These are phyloP conservation scores for Yamadazyma atlantica DNA, from an alignment of 1,139 yeast genomes.

Conservation along the genomic window DNA sequence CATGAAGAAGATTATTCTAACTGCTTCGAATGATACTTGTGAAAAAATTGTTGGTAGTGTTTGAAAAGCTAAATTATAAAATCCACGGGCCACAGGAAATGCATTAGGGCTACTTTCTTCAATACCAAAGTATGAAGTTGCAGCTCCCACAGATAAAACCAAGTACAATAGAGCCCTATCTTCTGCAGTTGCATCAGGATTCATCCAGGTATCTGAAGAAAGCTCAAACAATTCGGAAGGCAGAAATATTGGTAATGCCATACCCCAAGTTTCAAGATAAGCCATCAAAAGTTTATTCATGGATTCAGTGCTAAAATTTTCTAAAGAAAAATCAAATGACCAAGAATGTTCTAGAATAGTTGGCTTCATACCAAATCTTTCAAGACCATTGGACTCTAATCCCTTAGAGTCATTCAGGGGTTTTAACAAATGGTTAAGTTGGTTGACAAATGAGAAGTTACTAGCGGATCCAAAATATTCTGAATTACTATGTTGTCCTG, in stretches of 20 bases:
- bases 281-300: slow-evolving; percentile 10
- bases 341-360: slow-evolving; percentile 9
- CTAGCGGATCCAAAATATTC: slow-evolving; percentile 16
- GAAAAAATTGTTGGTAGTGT: slow-evolving; percentile 13
- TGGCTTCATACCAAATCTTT: slow-evolving; percentile 13
- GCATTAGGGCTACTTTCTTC: slow-evolving; percentile 12
- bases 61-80: slow-evolving; percentile 11
- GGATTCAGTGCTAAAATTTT: slow-evolving; percentile 3
- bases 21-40: slow-evolving; percentile 13
- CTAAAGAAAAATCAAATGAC: slow-evolving; percentile 5
- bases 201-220: slow-evolving; percentile 11
- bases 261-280: slow-evolving; percentile 12
- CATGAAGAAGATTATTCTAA: slow-evolving; percentile 11
- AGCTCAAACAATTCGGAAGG: slow-evolving; percentile 11
- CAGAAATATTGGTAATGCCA: slow-evolving; percentile 11
- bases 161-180: slow-evolving; percentile 13
- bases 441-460: slow-evolving; percentile 14
- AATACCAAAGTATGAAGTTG: slow-evolving; percentile 13
- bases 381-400: slow-evolving; percentile 7
- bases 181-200: slow-evolving; percentile 9
- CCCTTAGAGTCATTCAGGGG: slow-evolving; percentile 4
- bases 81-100: slow-evolving; percentile 12
- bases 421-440: slow-evolving; percentile 10
- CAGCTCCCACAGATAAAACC: slow-evolving; percentile 12
- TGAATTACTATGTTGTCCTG: slow-evolving; percentile 7